Evolutionary conservation across 352 stramenopile genomes (phyloP), one percentile per base, ranked within the genome.

Genomic region (Phytophthora chlamydospora): DNA sequence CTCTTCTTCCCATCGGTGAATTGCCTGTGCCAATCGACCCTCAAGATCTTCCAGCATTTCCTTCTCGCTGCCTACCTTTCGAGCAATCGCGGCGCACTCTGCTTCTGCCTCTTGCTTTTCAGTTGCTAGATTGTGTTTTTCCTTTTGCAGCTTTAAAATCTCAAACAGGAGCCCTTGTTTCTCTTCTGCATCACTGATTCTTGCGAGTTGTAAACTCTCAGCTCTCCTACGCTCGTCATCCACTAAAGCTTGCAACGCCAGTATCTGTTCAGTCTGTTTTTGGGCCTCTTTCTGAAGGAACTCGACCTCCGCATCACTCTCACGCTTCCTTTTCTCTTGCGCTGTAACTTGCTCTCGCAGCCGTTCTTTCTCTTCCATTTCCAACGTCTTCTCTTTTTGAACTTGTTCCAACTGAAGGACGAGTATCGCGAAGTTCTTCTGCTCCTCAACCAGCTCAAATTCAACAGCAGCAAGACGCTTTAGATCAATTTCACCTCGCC

Each of bases 371-470:
- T 58, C 38, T 27, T 50, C 34, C 2, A 12, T 44, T 34, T 55
- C 43, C 12, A 35, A 38, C 4, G 34, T 36, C 6, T 41, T 56
- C 2, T 83, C 69, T 10, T 68, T 61, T 36, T 83, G 60, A 2
- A 63, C 29, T 61, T 78, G 68, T 36, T 91, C 82, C 12, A 91
- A 68, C 39, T 91, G 82, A 32, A 69, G 60, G 17, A 88, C 81
- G 10, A 93, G 54, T 9, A 91, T 58, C 4, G 76, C 70, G 43
- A 90, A 93, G 52, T 89, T 90, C 19, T 61, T 76, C 39, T 93
- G 81, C 33, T 93, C 84, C 0, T 91, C 80, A 0, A 90, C 38
- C 1, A 93, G 58, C 19, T 93, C 80, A 29, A 74, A 59, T 42
- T 91, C 80, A 6, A 91, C 82, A 1, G 78, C 78, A 27, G 52